Evolutionary conservation across 768 basidiomycete species (phyloP).

Genomic region (Phaeolepiota aurea): DNA sequence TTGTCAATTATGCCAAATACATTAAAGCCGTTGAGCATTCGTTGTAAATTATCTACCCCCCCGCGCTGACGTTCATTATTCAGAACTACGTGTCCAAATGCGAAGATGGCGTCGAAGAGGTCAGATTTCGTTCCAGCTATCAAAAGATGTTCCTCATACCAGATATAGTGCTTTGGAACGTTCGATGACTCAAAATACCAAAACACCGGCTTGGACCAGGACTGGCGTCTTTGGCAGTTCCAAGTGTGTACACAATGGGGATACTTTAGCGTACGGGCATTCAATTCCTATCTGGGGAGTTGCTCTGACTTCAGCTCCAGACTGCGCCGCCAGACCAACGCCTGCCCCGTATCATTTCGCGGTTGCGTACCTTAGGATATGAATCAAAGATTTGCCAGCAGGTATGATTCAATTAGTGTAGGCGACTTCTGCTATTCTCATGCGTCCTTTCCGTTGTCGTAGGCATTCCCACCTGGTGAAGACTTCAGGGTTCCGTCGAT

Average conservation of each 20-base stretch:
- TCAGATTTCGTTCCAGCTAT: conserved; percentile 17
- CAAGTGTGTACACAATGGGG: conserved; percentile 97
- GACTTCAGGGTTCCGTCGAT: conserved; percentile 64
- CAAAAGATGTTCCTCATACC: background rate
- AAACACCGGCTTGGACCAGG: conserved; percentile 52
- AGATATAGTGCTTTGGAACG: conserved; percentile 76
- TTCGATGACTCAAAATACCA: conserved; percentile 61
- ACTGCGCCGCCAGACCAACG: background rate
- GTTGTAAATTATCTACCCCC: background rate
- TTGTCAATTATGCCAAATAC: conserved; percentile 71
- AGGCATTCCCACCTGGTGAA: conserved; percentile 72
- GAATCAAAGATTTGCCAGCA: background rate
- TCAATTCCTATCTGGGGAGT: background rate
- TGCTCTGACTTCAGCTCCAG: conserved; percentile 15
- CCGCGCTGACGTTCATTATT: background rate
- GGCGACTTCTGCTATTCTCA: too few species aligned
- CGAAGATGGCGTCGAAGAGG: conserved; percentile 49
- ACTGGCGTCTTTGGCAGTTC: conserved; percentile 86
- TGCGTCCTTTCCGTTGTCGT: too few species aligned
- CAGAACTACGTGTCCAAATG: conserved; percentile 47
- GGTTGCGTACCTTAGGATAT: background rate
- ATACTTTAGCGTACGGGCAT: conserved; percentile 64
- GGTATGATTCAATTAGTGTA: background rate
- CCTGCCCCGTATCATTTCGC: background rate
- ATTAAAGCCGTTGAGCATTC: conserved; percentile 50